Base-by-base conservation (phyloP, 495 filamentous ascomycete species). In the Mytilinidion resinicola region DNA sequence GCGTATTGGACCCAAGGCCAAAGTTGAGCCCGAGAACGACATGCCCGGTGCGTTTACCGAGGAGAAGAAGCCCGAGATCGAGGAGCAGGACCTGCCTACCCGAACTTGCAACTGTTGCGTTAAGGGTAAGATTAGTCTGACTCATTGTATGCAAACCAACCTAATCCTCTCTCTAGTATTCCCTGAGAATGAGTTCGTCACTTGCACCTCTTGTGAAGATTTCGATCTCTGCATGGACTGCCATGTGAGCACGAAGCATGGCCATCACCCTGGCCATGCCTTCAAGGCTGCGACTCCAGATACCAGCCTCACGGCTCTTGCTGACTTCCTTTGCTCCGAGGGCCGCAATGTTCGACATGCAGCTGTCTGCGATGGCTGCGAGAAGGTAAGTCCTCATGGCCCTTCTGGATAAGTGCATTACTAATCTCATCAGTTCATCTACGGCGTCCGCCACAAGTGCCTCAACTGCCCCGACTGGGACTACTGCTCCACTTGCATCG, bases 381-480 rank as follows among this genome's bases (percentile, higher is more conserved):
- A 99, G 58, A 86, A 87, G 75, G 83, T 85, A 75, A 60, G 64
- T 65, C 42, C 9, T 38, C 9, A 30, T 62, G 33, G 35, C 21
- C 38, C 39, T 17, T 30, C 55, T 12, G n/a, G n/a, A 43, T 44
- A 41, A 9, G 11, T 51, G 34, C 17, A 15, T 9, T 15, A 35
- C 70, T 77, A 71, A 78, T 50, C 14, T 34, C 8, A 25, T 34
- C 55, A 85, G 79, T 82, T 80, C 65, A 95, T 98, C 65, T 79
- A 81, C 67, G 93, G 93, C 64, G 82, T 95, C 43, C 92, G 93
- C 64, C 87, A 97, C 81, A 99, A 99, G 80, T 99, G 93, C 75
- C 78, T 96, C 62, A 85, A 87, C 65, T 99, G 93, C 78, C 93
- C 95, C 34, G 93, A 99, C 69, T 99, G 88, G 89, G 93, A 99